Percentiles rank a stretch among this genome's conserved stretches.
Conservation (phyloP, 2,329 filamentous ascomycete genomes). For the Ustilaginoidea virens region DNA sequence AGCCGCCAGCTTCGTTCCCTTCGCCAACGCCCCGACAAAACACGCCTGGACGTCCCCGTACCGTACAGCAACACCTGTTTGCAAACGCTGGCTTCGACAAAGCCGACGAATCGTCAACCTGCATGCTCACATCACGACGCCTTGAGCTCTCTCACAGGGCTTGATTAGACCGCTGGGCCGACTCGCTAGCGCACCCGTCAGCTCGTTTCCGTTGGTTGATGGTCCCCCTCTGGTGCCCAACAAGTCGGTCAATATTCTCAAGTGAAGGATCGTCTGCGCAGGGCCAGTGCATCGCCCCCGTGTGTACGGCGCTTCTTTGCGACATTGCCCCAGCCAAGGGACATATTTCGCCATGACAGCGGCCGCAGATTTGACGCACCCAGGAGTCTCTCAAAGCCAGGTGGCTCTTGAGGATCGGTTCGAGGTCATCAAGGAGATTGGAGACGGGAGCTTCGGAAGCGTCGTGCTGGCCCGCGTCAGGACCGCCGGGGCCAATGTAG, state of each 20-base stretch:
- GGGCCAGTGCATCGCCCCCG: background rate
- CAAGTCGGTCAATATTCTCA: constrained; percentile 1
- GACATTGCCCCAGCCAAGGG: no score
- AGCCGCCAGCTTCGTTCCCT: no score
- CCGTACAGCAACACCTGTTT: no score
- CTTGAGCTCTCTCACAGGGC: constrained; percentile 16
- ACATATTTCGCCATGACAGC: constrained; percentile 75
- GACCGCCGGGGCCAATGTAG: constrained; percentile 75
- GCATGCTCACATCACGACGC: constrained; percentile 18
- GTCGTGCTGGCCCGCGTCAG: constrained; percentile 85
- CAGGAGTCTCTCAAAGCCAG: constrained; percentile 44
- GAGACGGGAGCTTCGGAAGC: constrained; percentile 96
- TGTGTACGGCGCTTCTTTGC: no score
- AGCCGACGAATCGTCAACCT: no score
- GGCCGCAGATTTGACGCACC: constrained; percentile 55
- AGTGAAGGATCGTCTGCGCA: constrained; percentile 1
- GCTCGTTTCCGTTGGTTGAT: no score
- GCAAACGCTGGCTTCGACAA: no score
- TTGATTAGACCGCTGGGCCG: no score
- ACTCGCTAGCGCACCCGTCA: no score
- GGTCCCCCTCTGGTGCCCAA: constrained; percentile 3
- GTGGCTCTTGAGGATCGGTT: constrained; percentile 81
- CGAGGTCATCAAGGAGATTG: constrained; percentile 94
- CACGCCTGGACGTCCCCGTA: no score
- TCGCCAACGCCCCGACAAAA: no score